Base-by-base conservation (phyloP, 164 flowering plant species). In the Hamamelis virginiana region DNA sequence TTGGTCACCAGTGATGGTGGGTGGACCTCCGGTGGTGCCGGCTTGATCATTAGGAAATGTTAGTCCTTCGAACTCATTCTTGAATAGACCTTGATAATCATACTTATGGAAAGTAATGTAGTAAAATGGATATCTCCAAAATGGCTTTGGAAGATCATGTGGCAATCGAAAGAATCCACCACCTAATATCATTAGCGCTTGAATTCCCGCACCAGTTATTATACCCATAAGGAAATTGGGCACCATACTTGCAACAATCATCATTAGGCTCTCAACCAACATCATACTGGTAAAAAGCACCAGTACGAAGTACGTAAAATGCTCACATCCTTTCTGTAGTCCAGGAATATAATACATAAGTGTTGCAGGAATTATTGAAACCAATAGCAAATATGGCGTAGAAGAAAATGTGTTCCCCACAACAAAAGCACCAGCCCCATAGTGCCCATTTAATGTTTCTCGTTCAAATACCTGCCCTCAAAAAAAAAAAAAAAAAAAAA, bases 201-300 rank as follows among this genome's bases (percentile, higher is more conserved):
- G 98, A 70, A 94, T 91, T 47, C 98, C 98, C 27, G 98, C n/a
- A n/a, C n/a, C n/a, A n/a, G n/a, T n/a, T n/a, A n/a, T n/a, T n/a
- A n/a, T n/a, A n/a, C n/a, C n/a, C n/a, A n/a, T n/a, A n/a, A n/a
- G n/a, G n/a, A n/a, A n/a, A n/a, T n/a, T n/a, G n/a, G n/a, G n/a
- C n/a, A n/a, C n/a, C n/a, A n/a, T n/a, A n/a, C n/a, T n/a, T n/a
- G n/a, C n/a, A n/a, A n/a, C n/a, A n/a, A n/a, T 92, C 98, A 94
- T 94, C 98, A 94, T 94, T 81, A 94, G 80, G 87, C 98, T 94
- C 75, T 94, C 98, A 33, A 94, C 98, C 0, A 91, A 96, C 0
- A 96, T 86, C 50, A 94, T 96, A 68, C 98, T 91, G 1, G 97
- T 93, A 28, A 87, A 94, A 33, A 94, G 91, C 83, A 91, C 86